Evolutionary conservation across 2,329 filamentous ascomycete species (phyloP).

Genomic region (Magnaporthales sp.): DNA sequence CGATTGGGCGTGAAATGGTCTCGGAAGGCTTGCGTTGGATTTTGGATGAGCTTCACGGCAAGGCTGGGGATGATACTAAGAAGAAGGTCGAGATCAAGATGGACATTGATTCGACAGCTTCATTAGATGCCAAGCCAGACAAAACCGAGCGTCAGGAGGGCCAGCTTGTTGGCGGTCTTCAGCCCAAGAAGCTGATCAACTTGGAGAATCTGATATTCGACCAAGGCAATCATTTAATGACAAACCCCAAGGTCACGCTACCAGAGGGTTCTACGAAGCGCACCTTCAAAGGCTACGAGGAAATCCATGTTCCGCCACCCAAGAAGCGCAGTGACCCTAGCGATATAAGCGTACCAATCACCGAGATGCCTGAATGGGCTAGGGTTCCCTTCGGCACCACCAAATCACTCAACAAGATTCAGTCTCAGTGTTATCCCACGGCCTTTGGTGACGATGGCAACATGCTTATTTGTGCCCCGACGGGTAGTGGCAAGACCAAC

Average conservation of each 20-base stretch:
- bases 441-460: slow-evolving; percentile 94
- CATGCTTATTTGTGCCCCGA: slow-evolving; percentile 95
- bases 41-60: slow-evolving; percentile 77
- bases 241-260: slow-evolving; percentile 90
- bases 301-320: slow-evolving; percentile 91
- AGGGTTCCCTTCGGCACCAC: slow-evolving; percentile 76
- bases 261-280: slow-evolving; percentile 93
- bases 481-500: slow-evolving; percentile 96
- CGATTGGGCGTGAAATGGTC: slow-evolving; percentile 83
- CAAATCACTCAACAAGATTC: slow-evolving; percentile 86
- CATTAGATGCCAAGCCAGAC: slow-evolving; percentile 44
- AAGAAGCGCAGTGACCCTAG: slow-evolving; percentile 77
- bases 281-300: slow-evolving; percentile 96
- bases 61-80: slow-evolving; percentile 49
- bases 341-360: slow-evolving; percentile 74
- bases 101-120: slow-evolving; percentile 72
- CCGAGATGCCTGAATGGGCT: slow-evolving; percentile 89
- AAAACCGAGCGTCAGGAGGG: slow-evolving; percentile 60
- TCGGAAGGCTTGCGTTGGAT: slow-evolving; percentile 82
- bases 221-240: slow-evolving; percentile 98
- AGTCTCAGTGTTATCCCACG: slow-evolving; percentile 84
- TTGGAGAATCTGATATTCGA: slow-evolving; percentile 95
- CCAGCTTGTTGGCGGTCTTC: slow-evolving; percentile 69
- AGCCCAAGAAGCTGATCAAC: slow-evolving; percentile 82
- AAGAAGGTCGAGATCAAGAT: slow-evolving; percentile 86